Conservation (phyloP, 345 rosid species). For the Barbarea vulgaris region DNA sequence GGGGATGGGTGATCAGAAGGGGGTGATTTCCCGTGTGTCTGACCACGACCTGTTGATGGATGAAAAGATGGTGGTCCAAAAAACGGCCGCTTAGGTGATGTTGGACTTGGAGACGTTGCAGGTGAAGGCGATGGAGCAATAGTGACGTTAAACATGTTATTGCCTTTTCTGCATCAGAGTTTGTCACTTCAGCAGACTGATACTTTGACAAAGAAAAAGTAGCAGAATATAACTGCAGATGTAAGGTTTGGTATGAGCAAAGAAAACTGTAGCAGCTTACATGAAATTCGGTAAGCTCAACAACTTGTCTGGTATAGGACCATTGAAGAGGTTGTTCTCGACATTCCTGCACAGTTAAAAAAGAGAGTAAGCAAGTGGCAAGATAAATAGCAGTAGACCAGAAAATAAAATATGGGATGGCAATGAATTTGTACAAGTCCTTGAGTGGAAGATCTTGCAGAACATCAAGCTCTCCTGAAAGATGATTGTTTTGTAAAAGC, state of each 20-base stretch:
- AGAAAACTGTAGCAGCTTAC: background rate
- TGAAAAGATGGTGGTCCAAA: no score
- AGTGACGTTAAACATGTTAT: background rate
- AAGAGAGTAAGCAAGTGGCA: background rate
- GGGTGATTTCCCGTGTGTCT: background rate
- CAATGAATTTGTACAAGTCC: background rate
- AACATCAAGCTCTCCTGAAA: background rate
- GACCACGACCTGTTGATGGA: background rate
- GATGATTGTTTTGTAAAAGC: background rate
- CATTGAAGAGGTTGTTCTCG: background rate
- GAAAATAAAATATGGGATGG: background rate
- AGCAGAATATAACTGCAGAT: background rate
- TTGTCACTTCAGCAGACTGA: background rate
- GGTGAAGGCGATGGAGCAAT: slow-evolving; percentile 2
- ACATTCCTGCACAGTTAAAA: background rate
- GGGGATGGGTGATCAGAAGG: background rate
- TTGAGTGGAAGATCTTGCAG: background rate
- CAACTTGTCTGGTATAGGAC: background rate
- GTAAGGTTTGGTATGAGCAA: background rate
- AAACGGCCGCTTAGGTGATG: background rate
- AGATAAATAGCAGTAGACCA: background rate
- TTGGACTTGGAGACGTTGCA: background rate
- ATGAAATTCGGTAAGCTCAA: background rate
- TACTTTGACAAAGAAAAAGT: background rate
- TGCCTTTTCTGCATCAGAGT: background rate